A percentile compares a stretch with the other conserved stretches of the same genome.
These are phyloP conservation scores for Acer campestre DNA, from an alignment of 345 rosid genomes.

Conservation along the genomic window DNA sequence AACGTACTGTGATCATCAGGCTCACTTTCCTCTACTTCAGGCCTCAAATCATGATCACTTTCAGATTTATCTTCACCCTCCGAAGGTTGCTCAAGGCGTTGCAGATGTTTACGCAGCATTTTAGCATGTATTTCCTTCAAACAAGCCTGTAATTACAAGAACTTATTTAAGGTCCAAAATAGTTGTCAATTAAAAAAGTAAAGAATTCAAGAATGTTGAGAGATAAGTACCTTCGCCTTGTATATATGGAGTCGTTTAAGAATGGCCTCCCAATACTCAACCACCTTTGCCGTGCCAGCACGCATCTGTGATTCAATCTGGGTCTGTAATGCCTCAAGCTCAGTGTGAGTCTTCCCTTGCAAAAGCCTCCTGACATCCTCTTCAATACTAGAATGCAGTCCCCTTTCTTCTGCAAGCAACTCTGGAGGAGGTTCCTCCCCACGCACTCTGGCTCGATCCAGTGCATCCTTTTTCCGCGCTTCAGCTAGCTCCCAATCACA, in stretches of 20 bases:
- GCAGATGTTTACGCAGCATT: conserved; percentile 77
- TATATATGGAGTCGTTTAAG: conserved; percentile 86
- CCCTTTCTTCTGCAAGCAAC: conserved; percentile 90
- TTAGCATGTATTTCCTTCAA: conserved; percentile 88
- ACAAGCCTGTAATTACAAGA: conserved; percentile 62
- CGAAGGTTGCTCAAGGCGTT: conserved; percentile 70
- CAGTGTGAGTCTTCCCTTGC: conserved; percentile 76
- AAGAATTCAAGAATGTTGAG: not conserved
- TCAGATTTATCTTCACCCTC: conserved; percentile 51
- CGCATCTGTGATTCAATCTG: conserved; percentile 81
- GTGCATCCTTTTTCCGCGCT: conserved; percentile 81
- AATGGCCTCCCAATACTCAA: conserved; percentile 97
- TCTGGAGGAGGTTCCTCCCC: conserved; percentile 96
- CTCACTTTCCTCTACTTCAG: conserved; percentile 54
- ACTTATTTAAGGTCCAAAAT: conserved; percentile 13
- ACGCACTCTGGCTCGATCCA: conserved; percentile 91
- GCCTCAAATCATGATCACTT: conserved; percentile 35
- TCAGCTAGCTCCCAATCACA: conserved; percentile 97
- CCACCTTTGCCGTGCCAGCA: conserved; percentile 92
- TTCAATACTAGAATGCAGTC: conserved; percentile 88
- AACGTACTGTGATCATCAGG: conserved; percentile 43
- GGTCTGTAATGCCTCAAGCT: conserved; percentile 65
- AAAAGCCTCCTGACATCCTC: conserved; percentile 72
- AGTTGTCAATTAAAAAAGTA: not conserved
- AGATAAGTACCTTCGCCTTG: conserved; percentile 79